Base-by-base conservation (phyloP, 129 eudicot species). In the Sambucus nigra region DNA sequence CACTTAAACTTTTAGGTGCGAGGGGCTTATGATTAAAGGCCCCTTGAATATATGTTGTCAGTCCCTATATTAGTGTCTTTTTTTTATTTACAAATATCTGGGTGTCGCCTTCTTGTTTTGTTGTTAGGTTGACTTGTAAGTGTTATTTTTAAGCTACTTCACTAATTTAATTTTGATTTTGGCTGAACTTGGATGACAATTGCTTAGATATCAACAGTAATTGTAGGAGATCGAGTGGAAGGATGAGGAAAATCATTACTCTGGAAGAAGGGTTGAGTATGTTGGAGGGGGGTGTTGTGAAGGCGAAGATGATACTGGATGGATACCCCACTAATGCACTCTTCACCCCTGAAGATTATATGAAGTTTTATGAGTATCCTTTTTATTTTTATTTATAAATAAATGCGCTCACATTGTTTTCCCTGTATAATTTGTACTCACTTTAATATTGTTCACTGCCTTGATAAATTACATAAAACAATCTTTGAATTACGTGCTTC, bases 291-390 rank as follows among this genome's bases (percentile, higher is more conserved):
- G 83, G 80, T 6, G 42, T 73, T 28, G 22, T 47, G 7, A 80
- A 71, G 26, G 71, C 80, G n/a, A 65, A 42, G 67, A 53, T 51
- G 67, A 73, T 80, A 26, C 63, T 76, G 63, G 83, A 80, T 61
- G 88, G 83, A 22, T 53, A 47, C 45, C 74, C 82, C 7, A 29
- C 69, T 13, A 41, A 39, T 51, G 42, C 53, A 7, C 29, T 66
- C 51, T 65, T 80, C 57, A 73, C 69, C 5, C 21, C 74, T 19
- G 88, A 65, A 65, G 77, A 80, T 35, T 76, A 69, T 42, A 77
- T 76, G 60, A 66, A 51, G 40, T 63, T 60, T 18, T 80, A 80
- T 16, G 74, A 76, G 88, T 80, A 80, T 80, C 80, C 83, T 69
- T 67, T 28, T 62, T 31, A n/a, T 47, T 24, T 63, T 60, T 47